A percentile compares a stretch with the other conserved stretches of the same genome.
Conservation (phyloP, 805 yeast species). For the Lipomyces spencermartinsiae region DNA sequence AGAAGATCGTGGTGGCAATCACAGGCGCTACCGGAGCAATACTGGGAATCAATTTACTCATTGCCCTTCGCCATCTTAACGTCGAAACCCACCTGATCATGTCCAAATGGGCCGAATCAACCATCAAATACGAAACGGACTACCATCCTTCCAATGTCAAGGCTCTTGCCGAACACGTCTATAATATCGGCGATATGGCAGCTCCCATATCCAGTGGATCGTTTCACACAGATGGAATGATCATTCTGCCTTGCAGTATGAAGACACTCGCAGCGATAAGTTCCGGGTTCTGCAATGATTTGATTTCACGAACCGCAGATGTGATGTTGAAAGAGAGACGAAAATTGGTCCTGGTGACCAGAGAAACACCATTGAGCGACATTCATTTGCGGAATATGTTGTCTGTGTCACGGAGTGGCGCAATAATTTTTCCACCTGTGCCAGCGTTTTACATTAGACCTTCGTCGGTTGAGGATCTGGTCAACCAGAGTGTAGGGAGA, state of each 20-base stretch:
- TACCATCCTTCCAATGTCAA: not conserved
- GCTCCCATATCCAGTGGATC: constrained; percentile 1
- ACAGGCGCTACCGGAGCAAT: constrained; percentile 2
- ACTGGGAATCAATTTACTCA: not conserved
- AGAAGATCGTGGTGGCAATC: not conserved
- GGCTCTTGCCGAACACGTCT: not conserved
- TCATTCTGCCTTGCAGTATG: constrained; percentile 1
- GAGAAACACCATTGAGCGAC: constrained; percentile 3
- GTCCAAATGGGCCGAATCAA: constrained; percentile 1
- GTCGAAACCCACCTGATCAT: not conserved
- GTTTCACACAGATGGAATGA: not conserved
- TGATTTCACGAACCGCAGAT: constrained; percentile 1
- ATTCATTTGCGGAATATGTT: not conserved
- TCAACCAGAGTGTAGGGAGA: constrained; percentile 1
- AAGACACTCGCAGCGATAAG: not conserved
- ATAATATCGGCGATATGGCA: not conserved
- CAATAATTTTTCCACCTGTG: constrained; percentile 1
- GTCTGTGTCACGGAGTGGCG: constrained; percentile 4
- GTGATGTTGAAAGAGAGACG: not conserved
- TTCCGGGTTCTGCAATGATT: not conserved
- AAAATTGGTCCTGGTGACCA: not conserved
- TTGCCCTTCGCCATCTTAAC: constrained; percentile 1
- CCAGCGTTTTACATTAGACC: not conserved
- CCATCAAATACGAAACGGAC: not conserved
- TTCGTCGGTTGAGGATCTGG: constrained; percentile 3